phyloP scores from a whole-genome alignment of 164 flowering plant genomes.

The Annona cherimola region DNA sequence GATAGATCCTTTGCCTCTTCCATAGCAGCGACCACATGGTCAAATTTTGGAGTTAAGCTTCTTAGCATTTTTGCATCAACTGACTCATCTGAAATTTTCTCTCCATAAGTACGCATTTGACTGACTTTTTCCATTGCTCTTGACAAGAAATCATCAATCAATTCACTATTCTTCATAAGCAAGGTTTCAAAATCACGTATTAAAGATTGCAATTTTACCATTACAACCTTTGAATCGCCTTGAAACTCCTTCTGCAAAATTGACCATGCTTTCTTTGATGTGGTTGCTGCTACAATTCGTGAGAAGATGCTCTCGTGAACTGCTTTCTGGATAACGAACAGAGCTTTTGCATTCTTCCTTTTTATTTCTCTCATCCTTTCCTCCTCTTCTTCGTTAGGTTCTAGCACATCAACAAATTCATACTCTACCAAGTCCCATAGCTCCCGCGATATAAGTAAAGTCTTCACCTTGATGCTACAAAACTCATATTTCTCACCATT shows the following conservation, averaged over 20 bases:
- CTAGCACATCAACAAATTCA: not conserved
- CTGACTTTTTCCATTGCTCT: conserved; percentile 4
- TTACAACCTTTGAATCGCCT: conserved; percentile 7
- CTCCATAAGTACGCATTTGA: conserved; percentile 14
- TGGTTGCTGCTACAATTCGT: not conserved
- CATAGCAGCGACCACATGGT: conserved; percentile 10
- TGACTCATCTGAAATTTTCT: conserved; percentile 3
- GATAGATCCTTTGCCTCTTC: conserved; percentile 12
- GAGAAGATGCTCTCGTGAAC: conserved; percentile 9
- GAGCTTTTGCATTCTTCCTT: conserved; percentile 9
- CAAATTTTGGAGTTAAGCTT: conserved; percentile 13
- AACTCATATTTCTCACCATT: conserved; percentile 10
- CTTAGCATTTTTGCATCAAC: conserved; percentile 15
- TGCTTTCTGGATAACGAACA: conserved; percentile 9
- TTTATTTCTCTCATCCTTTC: conserved; percentile 6
- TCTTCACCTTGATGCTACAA: conserved; percentile 12
- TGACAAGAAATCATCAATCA: conserved; percentile 10
- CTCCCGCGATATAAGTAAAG: conserved; percentile 7
- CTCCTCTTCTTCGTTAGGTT: not conserved
- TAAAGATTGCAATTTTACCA: conserved; percentile 9
- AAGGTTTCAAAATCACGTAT: conserved; percentile 16
- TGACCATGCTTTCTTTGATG: conserved; percentile 10
- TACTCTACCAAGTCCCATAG: conserved; percentile 6
- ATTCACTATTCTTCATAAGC: conserved; percentile 9
- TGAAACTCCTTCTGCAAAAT: conserved; percentile 7